Conservation (phyloP, 78 protist genomes). For the Guillardia theta region DNA sequence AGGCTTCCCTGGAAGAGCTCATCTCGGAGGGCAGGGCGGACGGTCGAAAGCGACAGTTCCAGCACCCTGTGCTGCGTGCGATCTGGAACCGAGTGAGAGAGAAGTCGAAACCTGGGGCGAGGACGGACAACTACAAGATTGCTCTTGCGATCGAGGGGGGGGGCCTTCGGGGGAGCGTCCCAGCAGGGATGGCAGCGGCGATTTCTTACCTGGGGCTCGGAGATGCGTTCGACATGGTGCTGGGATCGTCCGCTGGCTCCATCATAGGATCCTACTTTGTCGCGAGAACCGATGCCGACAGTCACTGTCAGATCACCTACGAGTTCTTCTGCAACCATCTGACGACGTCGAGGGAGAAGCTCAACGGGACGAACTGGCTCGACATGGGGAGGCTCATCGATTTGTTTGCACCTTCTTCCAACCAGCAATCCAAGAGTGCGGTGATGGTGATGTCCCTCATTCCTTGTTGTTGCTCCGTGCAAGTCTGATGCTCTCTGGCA, state of each 20-base stretch:
- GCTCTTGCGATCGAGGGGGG: constrained; percentile 1
- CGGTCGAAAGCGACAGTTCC: not conserved
- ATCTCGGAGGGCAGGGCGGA: not conserved
- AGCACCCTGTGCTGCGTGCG: constrained; percentile 24
- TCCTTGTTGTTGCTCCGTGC: no score
- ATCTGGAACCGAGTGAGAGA: not conserved
- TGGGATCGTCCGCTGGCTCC: constrained; percentile 12
- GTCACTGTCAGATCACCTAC: not conserved
- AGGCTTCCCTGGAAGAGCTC: not conserved
- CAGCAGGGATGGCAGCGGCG: not conserved
- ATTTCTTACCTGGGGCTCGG: not conserved
- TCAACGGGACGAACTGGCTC: not conserved
- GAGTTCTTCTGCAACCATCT: constrained; percentile 22
- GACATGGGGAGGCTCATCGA: not conserved
- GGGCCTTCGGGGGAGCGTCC: not conserved
- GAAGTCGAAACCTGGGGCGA: not conserved
- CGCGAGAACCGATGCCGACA: not conserved
- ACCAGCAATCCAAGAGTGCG: not conserved
- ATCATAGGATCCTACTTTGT: not conserved
- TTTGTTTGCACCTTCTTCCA: not conserved
- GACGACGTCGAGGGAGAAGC: not conserved
- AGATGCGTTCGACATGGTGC: not conserved
- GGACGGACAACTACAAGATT: not conserved
- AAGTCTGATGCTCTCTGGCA: no score
- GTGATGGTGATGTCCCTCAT: no score